Base-by-base conservation (phyloP, 352 stramenopile species). In the Globisporangium parvum region DNA sequence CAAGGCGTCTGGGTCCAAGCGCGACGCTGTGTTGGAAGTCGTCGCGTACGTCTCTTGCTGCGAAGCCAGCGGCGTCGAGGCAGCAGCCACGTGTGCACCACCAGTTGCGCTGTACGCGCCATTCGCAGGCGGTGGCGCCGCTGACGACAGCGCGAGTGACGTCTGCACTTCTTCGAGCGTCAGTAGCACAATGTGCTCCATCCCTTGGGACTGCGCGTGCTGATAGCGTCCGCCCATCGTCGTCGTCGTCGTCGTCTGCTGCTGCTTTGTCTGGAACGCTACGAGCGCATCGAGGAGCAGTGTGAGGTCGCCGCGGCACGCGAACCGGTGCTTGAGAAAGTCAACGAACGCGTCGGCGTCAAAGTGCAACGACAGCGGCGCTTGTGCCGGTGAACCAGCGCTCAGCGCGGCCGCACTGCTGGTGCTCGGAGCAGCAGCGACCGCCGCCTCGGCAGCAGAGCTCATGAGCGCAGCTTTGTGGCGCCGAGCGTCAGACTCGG, bases 321-420 rank as follows among this genome's bases (percentile, higher is more conserved):
- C 64, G 40, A 66, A 75, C 55, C 65, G 59, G 41, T 53, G 57
- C 63, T 67, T 59, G 14, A 78, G 47, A 49, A 71, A 69, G 14
- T 60, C 42, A 9, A 78, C 47, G 21, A 78, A 53, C 44, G 48
- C 49, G 44, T 66, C 58, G 2, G 55, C 57, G 21, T 60, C 55
- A 47, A 67, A 65, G 23, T 33, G n/a, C 54, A 42, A 26, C n/a
- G 28, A 41, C n/a, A 39, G 35, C 31, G 31, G 12, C 31, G 31
- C 31, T 10, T 37, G 31, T 8, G 31, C 1, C 31, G 3, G 31
- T 37, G 31, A 5, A 14, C 54, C 54, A 11, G 21, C 20, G 35
- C 15, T 44, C 37, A 37, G 31, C 31, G 31, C 42, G 17, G 28
- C n/a, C 2, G 3, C 14, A 6, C 24, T 46, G 21, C 3, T 47